phyloP scores from a whole-genome alignment of 106 monocot genomes.

The Ottelia alismoides region DNA sequence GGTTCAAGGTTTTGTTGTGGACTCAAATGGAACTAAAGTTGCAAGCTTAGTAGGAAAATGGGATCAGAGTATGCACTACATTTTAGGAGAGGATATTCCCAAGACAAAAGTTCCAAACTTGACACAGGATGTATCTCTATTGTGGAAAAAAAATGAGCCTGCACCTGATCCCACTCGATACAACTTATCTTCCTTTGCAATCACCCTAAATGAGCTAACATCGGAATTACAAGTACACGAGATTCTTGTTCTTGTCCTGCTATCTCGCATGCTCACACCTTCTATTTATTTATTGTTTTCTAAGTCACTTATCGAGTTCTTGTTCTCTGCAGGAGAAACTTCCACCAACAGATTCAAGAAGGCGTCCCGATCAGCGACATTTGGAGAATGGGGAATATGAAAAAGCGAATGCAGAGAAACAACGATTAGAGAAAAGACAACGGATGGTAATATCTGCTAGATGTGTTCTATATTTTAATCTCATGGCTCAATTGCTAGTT shows the following conservation, averaged over 20 bases:
- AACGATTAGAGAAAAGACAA: slow-evolving; percentile 70
- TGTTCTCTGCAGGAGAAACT: slow-evolving; percentile 49
- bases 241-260: not conserved
- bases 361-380: slow-evolving; percentile 65
- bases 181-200: slow-evolving; percentile 58
- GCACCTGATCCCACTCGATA: slow-evolving; percentile 48
- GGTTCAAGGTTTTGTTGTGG: slow-evolving; percentile 74
- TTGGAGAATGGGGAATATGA: slow-evolving; percentile 80
- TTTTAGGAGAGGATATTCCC: slow-evolving; percentile 12
- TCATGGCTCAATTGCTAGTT: too few species aligned
- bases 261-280: not conserved
- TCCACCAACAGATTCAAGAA: slow-evolving; percentile 84
- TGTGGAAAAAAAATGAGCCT: slow-evolving; percentile 57
- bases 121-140: slow-evolving; percentile 22
- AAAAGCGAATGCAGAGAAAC: slow-evolving; percentile 49
- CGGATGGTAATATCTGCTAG: slow-evolving; percentile 51
- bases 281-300: not conserved
- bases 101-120: slow-evolving; percentile 8
- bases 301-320: slow-evolving; percentile 21
- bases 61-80: slow-evolving; percentile 55
- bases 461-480: too few species aligned
- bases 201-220: slow-evolving; percentile 64
- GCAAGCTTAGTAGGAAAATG: slow-evolving; percentile 61
- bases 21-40: slow-evolving; percentile 37
- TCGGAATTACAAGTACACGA: slow-evolving; percentile 40